Percentiles rank a stretch among this genome's conserved stretches.
phyloP scores from a whole-genome alignment of 176 grass and related monocot genomes.

The Melocanna baccifera region DNA sequence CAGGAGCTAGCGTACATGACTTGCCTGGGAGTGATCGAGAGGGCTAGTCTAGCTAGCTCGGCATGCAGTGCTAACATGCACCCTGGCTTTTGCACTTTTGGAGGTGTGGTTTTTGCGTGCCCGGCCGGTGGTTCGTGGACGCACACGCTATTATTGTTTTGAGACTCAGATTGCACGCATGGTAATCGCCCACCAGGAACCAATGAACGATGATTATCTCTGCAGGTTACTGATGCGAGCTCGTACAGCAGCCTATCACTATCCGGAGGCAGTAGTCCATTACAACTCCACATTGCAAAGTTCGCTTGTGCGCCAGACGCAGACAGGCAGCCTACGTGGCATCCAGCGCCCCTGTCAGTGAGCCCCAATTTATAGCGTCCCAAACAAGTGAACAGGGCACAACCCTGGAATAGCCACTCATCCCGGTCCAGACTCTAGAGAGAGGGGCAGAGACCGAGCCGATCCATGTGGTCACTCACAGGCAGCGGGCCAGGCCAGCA shows the following conservation, averaged over 20 bases:
- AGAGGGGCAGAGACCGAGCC: background rate
- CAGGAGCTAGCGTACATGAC: no score
- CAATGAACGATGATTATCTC: background rate
- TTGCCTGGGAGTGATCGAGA: no score
- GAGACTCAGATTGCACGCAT: background rate
- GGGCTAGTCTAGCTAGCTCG: no score
- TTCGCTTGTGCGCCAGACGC: background rate
- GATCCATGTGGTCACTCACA: background rate
- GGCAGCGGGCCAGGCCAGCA: background rate
- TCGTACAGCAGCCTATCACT: background rate
- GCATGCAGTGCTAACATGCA: background rate
- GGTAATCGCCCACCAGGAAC: background rate
- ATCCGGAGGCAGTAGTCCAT: background rate
- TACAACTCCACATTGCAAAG: background rate
- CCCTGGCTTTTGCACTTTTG: background rate
- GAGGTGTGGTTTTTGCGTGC: background rate
- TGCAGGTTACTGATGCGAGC: background rate
- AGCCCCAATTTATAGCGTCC: no score
- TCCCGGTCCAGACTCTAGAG: background rate
- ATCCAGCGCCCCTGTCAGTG: background rate
- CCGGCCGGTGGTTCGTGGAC: background rate
- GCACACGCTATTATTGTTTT: background rate
- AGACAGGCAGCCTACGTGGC: background rate
- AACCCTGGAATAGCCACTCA: background rate
- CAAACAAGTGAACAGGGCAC: background rate